A percentile compares a stretch with the other conserved stretches of the same genome.
These are phyloP conservation scores for Metschnikowia borealis DNA, from an alignment of 805 yeast species.

Conservation along the genomic window DNA sequence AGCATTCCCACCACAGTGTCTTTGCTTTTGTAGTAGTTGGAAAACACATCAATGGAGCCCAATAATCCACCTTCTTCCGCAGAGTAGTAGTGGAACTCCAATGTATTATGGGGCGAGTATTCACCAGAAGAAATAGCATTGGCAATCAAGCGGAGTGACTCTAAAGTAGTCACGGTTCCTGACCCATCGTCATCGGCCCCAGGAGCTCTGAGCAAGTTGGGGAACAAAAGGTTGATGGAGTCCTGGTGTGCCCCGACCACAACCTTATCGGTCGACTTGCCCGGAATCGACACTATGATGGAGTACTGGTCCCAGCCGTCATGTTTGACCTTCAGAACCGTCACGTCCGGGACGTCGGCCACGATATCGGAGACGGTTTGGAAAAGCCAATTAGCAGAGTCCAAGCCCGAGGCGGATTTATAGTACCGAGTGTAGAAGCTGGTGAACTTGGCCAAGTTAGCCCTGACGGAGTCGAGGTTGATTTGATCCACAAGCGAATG, in stretches of 20 bases:
- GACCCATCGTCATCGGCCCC: constrained; percentile 97
- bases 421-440: constrained; percentile 75
- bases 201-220: constrained; percentile 68
- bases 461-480: constrained; percentile 44
- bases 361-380: constrained; percentile 43
- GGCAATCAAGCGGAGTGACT: constrained; percentile 63
- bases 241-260: constrained; percentile 91
- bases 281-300: constrained; percentile 61
- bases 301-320: constrained; percentile 74
- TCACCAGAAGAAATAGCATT: constrained; percentile 30
- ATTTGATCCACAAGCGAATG: constrained; percentile 40
- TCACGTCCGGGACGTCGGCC: constrained; percentile 16
- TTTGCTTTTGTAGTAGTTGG: constrained; percentile 42
- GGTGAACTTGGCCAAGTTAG: constrained; percentile 57
- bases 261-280: constrained; percentile 47
- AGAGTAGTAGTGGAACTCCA: constrained; percentile 91
- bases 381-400: constrained; percentile 68
- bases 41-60: constrained; percentile 79
- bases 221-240: constrained; percentile 70
- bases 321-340: constrained; percentile 52
- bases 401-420: constrained; percentile 63
- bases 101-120: constrained; percentile 59
- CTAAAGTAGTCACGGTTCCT: constrained; percentile 76
- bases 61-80: constrained; percentile 92
- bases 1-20: constrained; percentile 72